A percentile compares a stretch with the other conserved stretches of the same genome.
Conservation (phyloP, 192 early-diverging fungal species). For the Mortierella antarctica region DNA sequence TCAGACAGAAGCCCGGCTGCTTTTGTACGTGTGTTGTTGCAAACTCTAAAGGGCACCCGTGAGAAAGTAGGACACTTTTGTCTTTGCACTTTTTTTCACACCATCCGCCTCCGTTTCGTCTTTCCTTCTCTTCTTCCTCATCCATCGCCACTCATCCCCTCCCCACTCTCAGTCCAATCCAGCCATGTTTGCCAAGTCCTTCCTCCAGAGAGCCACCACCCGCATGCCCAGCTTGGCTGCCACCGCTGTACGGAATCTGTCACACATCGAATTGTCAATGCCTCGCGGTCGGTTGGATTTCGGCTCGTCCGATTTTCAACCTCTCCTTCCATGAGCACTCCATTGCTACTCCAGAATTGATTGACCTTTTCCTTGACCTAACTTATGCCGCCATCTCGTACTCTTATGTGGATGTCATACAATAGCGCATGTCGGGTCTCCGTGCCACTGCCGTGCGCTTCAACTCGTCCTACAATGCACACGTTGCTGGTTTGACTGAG, state of each 20-base stretch:
- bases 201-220: conserved; percentile 44
- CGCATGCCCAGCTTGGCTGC: conserved; percentile 39
- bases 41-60: background rate
- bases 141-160: background rate
- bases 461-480: conserved; percentile 71
- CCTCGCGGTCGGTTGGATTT: no score
- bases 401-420: background rate
- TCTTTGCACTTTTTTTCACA: conserved; percentile 3
- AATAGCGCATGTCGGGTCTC: conserved; percentile 34
- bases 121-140: conserved; percentile 2
- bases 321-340: no score
- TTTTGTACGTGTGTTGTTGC: no score
- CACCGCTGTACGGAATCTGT: conserved; percentile 30
- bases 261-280: background rate
- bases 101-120: background rate
- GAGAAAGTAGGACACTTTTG: conserved; percentile 14
- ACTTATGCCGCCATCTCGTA: no score
- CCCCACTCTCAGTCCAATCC: background rate
- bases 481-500: conserved; percentile 79
- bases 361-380: no score
- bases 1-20: no score
- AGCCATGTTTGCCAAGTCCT: conserved; percentile 50
- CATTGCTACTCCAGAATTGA: no score
- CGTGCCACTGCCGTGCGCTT: conserved; percentile 29
- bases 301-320: no score